phyloP scores from a whole-genome alignment of 192 early-diverging fungal genomes.

The Rhizophagus sp. region DNA sequence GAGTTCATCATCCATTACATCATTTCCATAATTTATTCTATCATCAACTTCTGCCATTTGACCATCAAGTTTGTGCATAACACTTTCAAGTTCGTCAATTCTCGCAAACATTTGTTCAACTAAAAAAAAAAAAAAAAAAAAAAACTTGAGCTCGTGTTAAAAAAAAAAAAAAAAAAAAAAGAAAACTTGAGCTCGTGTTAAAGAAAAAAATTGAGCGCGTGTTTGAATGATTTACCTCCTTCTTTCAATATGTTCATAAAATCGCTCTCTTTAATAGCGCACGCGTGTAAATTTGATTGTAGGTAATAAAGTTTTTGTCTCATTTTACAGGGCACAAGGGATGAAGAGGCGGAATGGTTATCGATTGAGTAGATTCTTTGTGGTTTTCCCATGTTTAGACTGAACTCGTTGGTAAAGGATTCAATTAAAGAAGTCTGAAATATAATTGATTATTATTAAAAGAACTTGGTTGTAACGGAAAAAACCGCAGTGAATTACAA shows the following conservation, averaged over 20 bases:
- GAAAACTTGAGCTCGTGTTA: background rate
- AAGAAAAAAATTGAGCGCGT: background rate
- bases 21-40: background rate
- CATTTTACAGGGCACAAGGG: background rate
- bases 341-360: background rate
- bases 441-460: background rate
- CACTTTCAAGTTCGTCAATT: background rate
- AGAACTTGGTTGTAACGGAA: background rate
- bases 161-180: background rate
- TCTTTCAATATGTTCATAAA: background rate
- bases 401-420: background rate
- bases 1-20: background rate
- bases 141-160: background rate
- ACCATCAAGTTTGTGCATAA: slow-evolving; percentile 3
- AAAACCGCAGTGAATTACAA: background rate
- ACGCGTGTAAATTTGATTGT: background rate
- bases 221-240: background rate
- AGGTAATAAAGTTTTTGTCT: background rate
- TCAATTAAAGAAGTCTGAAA: background rate
- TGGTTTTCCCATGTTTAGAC: background rate
- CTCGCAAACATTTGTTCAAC: background rate
- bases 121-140: background rate
- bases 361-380: background rate
- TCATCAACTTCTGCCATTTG: background rate
- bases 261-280: background rate